Evolutionary conservation across 345 rosid genomes (phyloP), one percentile per base, ranked within the genome.

Genomic region (Barbarea vulgaris): DNA sequence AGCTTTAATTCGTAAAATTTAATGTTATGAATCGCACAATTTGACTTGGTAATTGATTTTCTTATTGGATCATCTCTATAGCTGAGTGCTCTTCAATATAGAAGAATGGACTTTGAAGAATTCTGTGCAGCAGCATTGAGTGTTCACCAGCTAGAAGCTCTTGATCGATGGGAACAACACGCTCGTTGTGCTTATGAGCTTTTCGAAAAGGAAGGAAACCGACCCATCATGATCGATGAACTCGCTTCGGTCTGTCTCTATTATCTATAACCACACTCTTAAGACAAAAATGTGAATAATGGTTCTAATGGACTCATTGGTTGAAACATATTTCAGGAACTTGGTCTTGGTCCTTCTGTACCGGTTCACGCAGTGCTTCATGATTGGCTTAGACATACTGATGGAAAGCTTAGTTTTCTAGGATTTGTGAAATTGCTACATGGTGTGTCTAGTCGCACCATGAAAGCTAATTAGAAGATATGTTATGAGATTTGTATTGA

Each of bases 321-420:
- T 21, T 14, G 9, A 15, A 11, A 34, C 28, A 13, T 60, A 5
- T 68, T 74, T 13, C 93, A 95, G 99, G 99, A 95, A 74, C 97
- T 95, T 25, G 97, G 99, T 17, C 88, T 95, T 42, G 90, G 96
- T 61, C 94, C 97, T 59, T 84, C 91, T 13, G 81, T 92, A 48
- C 96, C 99, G 11, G 93, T 95, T 53, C 94, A 90, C 12, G 88
- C 91, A 4, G 97, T 95, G 52, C 96, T 95, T 53, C 89, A 92
- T 3, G 99, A 95, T 66, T 95, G 99, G 99, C 86, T 95, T 58
- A 84, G 97, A 75, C 97, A 95, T 64, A 85, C 92, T 0, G 97
- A 95, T 82, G 99, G 99, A 42, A 90, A 92, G 81, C 89, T 95
- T 65, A 95, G 99, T 79, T 95, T 95, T 79, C 89, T 85, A 0